Conservation (phyloP, 805 yeast species). For the Metschnikowia picachoensis region DNA sequence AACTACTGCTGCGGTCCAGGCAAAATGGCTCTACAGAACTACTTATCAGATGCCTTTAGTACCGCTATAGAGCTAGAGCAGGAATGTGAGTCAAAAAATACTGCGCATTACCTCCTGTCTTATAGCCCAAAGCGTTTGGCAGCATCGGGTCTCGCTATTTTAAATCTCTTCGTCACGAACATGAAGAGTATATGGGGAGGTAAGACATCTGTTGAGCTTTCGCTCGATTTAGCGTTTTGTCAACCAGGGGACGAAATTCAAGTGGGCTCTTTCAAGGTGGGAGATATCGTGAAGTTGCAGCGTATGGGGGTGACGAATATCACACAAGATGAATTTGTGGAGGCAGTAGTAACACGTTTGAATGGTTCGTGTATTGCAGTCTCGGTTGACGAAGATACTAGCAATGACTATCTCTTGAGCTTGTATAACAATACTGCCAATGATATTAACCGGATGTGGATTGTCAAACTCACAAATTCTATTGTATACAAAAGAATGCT, state of each 20-base stretch:
- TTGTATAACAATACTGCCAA: slow-evolving; percentile 42
- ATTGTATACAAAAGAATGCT: slow-evolving; percentile 77
- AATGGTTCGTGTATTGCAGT: slow-evolving; percentile 47
- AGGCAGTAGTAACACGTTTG: slow-evolving; percentile 64
- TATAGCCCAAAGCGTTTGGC: slow-evolving; percentile 64
- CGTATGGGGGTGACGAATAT: slow-evolving; percentile 31
- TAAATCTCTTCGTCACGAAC: slow-evolving; percentile 58
- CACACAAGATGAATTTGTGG: slow-evolving; percentile 30
- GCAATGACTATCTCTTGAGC: slow-evolving; percentile 46
- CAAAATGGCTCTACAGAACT: slow-evolving; percentile 7
- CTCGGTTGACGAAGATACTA: slow-evolving; percentile 51
- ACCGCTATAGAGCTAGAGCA: slow-evolving; percentile 38
- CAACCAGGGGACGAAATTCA: slow-evolving; percentile 32
- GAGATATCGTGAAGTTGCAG: slow-evolving; percentile 72
- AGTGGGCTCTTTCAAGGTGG: slow-evolving; percentile 56
- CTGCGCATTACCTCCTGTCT: slow-evolving; percentile 29
- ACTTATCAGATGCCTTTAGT: slow-evolving; percentile 17
- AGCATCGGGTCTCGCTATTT: slow-evolving; percentile 67
- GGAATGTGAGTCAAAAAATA: slow-evolving; percentile 30
- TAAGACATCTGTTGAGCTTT: slow-evolving; percentile 60
- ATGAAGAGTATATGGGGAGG: slow-evolving; percentile 80
- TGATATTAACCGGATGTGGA: slow-evolving; percentile 50
- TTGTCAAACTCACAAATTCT: slow-evolving; percentile 64
- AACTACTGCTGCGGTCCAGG: too few relatives aligned
- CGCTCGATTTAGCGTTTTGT: slow-evolving; percentile 46